These are phyloP conservation scores for Penicillium pancosmium DNA, from an alignment of 495 filamentous ascomycete genomes.

Conservation along the genomic window DNA sequence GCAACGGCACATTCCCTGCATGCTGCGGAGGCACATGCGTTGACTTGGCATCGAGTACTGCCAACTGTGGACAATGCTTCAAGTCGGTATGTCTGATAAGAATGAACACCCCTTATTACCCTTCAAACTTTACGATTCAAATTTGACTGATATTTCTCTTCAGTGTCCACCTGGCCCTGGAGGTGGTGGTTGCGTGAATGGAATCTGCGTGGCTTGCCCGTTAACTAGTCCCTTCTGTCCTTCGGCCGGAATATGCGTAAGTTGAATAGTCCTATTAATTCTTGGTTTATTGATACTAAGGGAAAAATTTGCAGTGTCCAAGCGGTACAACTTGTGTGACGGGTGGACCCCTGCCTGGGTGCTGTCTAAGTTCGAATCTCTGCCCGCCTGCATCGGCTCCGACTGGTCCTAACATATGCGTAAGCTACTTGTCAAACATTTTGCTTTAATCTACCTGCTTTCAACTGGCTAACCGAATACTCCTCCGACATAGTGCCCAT, in stretches of 20 bases:
- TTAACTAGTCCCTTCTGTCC: slow-evolving; percentile 16
- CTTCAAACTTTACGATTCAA: background rate
- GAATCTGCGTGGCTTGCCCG: slow-evolving; percentile 17
- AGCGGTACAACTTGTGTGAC: slow-evolving; percentile 18
- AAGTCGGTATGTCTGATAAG: slow-evolving; percentile 6
- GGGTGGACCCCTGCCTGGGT: slow-evolving; percentile 21
- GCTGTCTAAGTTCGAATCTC: slow-evolving; percentile 18
- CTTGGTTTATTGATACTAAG: background rate
- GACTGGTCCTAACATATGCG: slow-evolving; percentile 21
- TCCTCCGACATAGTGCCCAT: slow-evolving; percentile 12
- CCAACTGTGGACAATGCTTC: slow-evolving; percentile 24
- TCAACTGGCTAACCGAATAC: background rate
- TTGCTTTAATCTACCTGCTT: background rate
- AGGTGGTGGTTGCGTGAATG: slow-evolving; percentile 21
- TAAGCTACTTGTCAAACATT: slow-evolving; percentile 13
- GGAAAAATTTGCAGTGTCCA: slow-evolving; percentile 17
- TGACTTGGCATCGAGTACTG: slow-evolving; percentile 11
- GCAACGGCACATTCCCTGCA: slow-evolving; percentile 13
- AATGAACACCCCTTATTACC: background rate
- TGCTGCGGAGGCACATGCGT: slow-evolving; percentile 20
- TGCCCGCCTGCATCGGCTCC: slow-evolving; percentile 21
- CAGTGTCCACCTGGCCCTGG: slow-evolving; percentile 21
- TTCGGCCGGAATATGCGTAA: slow-evolving; percentile 24
- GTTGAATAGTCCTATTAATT: background rate
- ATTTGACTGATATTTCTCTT: slow-evolving; percentile 1